Percentiles rank a stretch among this genome's conserved stretches.
Evolutionary conservation across 306 rosid species (phyloP).

Genomic region (Herpetospermum pedunculosum): DNA sequence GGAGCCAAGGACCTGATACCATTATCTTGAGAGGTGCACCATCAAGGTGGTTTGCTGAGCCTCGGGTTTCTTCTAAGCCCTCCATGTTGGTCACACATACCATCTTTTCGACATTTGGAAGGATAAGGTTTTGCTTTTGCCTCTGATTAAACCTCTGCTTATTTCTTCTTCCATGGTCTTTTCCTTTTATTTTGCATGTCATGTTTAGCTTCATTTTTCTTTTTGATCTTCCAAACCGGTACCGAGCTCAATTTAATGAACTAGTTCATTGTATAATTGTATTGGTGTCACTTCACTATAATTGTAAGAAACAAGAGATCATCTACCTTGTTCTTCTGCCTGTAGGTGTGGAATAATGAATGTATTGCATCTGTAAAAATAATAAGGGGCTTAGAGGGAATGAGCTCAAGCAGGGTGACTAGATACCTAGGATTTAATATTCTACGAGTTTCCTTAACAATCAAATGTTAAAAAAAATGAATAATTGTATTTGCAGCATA

Average conservation of each 20-base stretch:
- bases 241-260: not conserved
- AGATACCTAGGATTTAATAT: too few species aligned
- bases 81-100: slow-evolving; percentile 91
- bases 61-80: slow-evolving; percentile 86
- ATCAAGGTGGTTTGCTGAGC: slow-evolving; percentile 91
- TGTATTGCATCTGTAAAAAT: too few species aligned
- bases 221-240: not conserved
- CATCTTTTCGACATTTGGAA: slow-evolving; percentile 79
- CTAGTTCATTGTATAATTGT: not conserved
- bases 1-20: slow-evolving; percentile 57
- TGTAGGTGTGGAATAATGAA: not conserved
- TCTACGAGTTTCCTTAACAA: too few species aligned
- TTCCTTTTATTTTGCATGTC: not conserved
- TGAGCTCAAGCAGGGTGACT: too few species aligned
- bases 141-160: not conserved
- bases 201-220: not conserved
- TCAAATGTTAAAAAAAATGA: too few species aligned
- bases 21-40: slow-evolving; percentile 56
- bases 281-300: not conserved
- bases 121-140: slow-evolving; percentile 46
- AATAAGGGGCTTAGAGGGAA: too few species aligned
- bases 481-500: too few species aligned
- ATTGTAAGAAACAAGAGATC: not conserved
- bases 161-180: not conserved
- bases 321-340: not conserved